These are phyloP conservation scores for Sordaria brevicollis DNA, from an alignment of 495 filamentous ascomycete species.

Conservation along the genomic window DNA sequence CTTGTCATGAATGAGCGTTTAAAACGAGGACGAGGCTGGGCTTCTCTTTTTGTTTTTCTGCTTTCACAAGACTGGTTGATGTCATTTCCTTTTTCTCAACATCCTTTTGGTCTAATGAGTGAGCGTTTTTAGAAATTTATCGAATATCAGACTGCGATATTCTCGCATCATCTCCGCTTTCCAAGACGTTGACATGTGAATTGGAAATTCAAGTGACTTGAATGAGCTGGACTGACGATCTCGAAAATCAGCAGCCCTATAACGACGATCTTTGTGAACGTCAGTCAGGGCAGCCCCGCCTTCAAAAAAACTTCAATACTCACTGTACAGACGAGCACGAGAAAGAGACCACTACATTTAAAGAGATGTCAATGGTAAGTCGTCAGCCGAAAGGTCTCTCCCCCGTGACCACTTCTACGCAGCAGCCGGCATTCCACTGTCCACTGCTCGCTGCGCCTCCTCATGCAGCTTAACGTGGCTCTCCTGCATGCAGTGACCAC, in stretches of 20 bases:
- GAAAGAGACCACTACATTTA: background rate
- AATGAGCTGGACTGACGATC: background rate
- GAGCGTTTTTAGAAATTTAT: background rate
- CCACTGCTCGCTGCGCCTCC: background rate
- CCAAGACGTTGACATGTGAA: background rate
- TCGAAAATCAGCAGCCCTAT: background rate
- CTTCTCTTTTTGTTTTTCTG: background rate
- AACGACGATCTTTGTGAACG: background rate
- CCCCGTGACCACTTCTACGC: background rate
- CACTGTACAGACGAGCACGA: background rate
- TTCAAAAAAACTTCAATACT: background rate
- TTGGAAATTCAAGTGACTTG: background rate
- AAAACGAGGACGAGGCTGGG: background rate
- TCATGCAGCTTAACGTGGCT: background rate
- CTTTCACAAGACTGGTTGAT: background rate
- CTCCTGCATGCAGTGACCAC: background rate
- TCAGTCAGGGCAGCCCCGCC: background rate
- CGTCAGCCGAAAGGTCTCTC: background rate
- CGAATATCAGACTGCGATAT: background rate
- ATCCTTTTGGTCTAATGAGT: background rate
- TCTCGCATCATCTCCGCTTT: background rate
- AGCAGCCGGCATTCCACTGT: background rate
- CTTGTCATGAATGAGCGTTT: background rate
- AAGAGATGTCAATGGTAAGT: background rate
- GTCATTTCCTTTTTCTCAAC: background rate